Conservation (phyloP, 176 grass and related monocot genomes). For the Canna indica region DNA sequence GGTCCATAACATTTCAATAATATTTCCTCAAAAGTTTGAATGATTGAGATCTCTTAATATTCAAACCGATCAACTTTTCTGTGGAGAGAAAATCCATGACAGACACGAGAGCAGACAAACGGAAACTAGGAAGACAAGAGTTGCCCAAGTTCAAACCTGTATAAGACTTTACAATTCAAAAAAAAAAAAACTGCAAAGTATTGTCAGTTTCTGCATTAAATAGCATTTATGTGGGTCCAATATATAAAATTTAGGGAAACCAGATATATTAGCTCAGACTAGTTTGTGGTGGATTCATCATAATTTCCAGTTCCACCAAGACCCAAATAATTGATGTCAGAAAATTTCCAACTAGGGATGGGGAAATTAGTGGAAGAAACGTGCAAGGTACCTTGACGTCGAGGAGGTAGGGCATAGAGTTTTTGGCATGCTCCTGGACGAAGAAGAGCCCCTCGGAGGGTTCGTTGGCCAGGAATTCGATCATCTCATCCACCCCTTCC, state of each 20-base stretch:
- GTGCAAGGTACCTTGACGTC: slow-evolving; percentile 38
- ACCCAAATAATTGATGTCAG: too few relatives aligned
- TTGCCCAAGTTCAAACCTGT: background rate
- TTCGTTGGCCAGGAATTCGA: slow-evolving; percentile 78
- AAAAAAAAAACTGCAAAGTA: background rate
- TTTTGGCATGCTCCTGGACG: slow-evolving; percentile 82
- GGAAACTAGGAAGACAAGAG: background rate
- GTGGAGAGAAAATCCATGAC: too few relatives aligned
- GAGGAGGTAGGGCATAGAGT: slow-evolving; percentile 78
- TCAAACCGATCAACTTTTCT: background rate
- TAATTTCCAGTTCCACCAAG: too few relatives aligned
- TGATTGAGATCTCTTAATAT: background rate
- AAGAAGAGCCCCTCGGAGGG: slow-evolving; percentile 87
- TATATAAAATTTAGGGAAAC: too few relatives aligned
- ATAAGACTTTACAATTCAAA: background rate
- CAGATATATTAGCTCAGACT: too few relatives aligned
- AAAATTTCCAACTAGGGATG: background rate
- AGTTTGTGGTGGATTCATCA: too few relatives aligned
- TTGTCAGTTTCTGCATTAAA: background rate
- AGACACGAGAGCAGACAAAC: too few relatives aligned
- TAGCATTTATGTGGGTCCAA: too few relatives aligned
- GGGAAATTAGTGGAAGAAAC: background rate
- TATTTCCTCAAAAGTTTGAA: too few relatives aligned
- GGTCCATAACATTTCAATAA: too few relatives aligned
- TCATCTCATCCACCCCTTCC: slow-evolving; percentile 85